A percentile compares a stretch with the other conserved stretches of the same genome.
These are phyloP conservation scores for Calocybe gangraenosa DNA, from an alignment of 768 basidiomycete species.

Conservation along the genomic window DNA sequence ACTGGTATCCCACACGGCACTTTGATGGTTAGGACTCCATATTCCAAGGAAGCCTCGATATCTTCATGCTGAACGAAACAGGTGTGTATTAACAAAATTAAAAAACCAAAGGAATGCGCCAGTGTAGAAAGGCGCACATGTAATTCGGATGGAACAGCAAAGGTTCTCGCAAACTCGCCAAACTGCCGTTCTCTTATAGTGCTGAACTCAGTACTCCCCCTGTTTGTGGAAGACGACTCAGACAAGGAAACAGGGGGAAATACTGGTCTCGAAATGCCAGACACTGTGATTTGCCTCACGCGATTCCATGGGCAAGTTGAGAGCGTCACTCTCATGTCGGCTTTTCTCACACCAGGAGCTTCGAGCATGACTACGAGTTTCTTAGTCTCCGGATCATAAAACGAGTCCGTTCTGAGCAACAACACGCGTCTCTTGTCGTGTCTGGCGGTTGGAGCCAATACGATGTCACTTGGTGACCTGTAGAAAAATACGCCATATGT, in stretches of 20 bases:
- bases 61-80: conserved; percentile 42
- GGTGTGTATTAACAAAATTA: conserved; percentile 18
- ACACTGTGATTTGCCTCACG: conserved; percentile 56
- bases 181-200: conserved; percentile 48
- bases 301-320: conserved; percentile 59
- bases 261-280: conserved; percentile 39
- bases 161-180: conserved; percentile 43
- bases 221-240: conserved; percentile 18
- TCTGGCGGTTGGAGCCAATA: conserved; percentile 13
- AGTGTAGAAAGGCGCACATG: conserved; percentile 38
- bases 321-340: conserved; percentile 55
- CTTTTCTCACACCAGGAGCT: conserved; percentile 60
- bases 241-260: conserved; percentile 25
- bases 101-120: conserved; percentile 17
- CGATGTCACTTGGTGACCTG: conserved; percentile 19
- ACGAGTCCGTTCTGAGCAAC: conserved; percentile 57
- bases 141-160: conserved; percentile 53
- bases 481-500: conserved; percentile 5
- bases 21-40: conserved; percentile 57
- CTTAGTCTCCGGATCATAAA: conserved; percentile 48
- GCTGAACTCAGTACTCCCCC: conserved; percentile 1
- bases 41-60: conserved; percentile 49
- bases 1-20: conserved; percentile 47
- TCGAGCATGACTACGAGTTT: conserved; percentile 60
- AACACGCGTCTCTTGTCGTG: conserved; percentile 25